Conservation (phyloP, 257 asterid genomes). For the Fraxinus anomala region DNA sequence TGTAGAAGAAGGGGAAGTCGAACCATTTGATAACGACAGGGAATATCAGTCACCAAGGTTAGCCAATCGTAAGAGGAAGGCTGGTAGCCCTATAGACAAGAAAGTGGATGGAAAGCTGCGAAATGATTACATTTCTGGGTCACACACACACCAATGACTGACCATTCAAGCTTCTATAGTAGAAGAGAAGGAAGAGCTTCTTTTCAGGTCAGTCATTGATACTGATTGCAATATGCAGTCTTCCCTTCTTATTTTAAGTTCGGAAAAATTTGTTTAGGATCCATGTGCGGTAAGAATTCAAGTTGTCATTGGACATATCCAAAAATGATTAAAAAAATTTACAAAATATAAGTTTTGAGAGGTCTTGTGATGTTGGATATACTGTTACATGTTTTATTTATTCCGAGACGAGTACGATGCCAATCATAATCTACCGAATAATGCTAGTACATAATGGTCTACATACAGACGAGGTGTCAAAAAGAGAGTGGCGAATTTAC, state of each 20-base stretch:
- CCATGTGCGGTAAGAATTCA: constrained; percentile 16
- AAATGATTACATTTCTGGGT: constrained; percentile 35
- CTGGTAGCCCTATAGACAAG: constrained; percentile 57
- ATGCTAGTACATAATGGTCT: no score
- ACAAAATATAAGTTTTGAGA: neutral
- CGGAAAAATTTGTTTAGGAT: constrained; percentile 15
- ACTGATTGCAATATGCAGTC: neutral
- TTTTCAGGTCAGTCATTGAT: constrained; percentile 10
- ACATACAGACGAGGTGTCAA: no score
- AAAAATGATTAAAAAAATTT: neutral
- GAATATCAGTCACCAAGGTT: constrained; percentile 57
- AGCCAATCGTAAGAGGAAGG: constrained; percentile 55
- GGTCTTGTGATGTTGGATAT: constrained; percentile 1
- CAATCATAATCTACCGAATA: neutral
- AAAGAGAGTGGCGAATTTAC: no score
- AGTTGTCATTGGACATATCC: constrained; percentile 15
- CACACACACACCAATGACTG: constrained; percentile 35
- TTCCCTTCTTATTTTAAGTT: constrained; percentile 13
- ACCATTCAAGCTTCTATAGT: constrained; percentile 2
- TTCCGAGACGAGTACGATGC: neutral
- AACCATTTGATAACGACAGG: constrained; percentile 48
- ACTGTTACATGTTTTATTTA: constrained; percentile 5
- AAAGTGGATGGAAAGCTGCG: constrained; percentile 44
- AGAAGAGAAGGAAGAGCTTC: neutral
- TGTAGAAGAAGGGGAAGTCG: constrained; percentile 90